phyloP scores from a whole-genome alignment of 495 filamentous ascomycete species.

The Neurospora sp. region DNA sequence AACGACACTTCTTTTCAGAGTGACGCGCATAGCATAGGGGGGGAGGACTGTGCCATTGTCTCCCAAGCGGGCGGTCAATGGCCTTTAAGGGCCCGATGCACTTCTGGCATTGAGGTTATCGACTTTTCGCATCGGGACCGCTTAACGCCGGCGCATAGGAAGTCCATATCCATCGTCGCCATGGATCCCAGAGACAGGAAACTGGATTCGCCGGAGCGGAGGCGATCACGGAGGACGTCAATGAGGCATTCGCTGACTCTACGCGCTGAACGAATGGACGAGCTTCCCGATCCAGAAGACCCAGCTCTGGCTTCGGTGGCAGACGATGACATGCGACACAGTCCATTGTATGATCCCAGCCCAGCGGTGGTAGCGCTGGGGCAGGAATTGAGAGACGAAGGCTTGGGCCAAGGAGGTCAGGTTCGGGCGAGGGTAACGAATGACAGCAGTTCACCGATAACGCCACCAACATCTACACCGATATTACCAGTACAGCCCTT shows the following conservation, averaged over 20 bases:
- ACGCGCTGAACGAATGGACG: neutral
- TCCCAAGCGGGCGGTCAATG: neutral
- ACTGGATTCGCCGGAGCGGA: constrained; percentile 8
- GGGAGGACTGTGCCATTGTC: neutral
- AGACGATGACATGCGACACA: neutral
- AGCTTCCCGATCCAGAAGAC: neutral
- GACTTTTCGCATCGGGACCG: neutral
- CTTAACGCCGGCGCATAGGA: neutral
- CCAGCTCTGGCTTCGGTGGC: neutral
- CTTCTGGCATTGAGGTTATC: neutral
- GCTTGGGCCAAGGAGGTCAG: constrained; percentile 2
- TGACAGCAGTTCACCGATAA: too few species aligned
- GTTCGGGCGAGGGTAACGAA: neutral
- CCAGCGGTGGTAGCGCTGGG: neutral
- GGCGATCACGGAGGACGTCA: constrained; percentile 20
- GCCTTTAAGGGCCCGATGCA: neutral
- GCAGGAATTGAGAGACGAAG: neutral
- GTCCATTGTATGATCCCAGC: neutral
- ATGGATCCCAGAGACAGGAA: constrained; percentile 29
- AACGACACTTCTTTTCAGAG: neutral
- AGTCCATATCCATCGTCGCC: neutral
- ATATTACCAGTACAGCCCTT: neutral
- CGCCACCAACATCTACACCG: neutral
- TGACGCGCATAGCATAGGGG: neutral
- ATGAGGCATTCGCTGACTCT: constrained; percentile 21